Percentiles rank a stretch among this genome's conserved stretches.
Evolutionary conservation across 768 basidiomycete species (phyloP).

Genomic region (Russula olivacea): DNA sequence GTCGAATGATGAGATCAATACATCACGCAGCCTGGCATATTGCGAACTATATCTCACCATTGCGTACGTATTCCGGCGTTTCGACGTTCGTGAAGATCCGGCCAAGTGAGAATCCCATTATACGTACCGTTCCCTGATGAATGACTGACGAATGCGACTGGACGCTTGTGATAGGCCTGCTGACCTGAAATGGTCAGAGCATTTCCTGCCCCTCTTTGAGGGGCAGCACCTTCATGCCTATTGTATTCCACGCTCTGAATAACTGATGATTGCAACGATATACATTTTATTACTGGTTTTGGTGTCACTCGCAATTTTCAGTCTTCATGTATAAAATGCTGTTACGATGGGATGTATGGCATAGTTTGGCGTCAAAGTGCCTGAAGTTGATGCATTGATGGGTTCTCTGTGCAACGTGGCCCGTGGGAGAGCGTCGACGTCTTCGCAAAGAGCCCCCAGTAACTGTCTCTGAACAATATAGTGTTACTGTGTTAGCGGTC

Average conservation of each 20-base stretch:
- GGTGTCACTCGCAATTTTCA: no score
- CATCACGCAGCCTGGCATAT: slow-evolving; percentile 21
- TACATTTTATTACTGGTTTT: no score
- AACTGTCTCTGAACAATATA: no score
- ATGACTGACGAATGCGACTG: not conserved
- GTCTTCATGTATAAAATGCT: no score
- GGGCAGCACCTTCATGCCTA: slow-evolving; percentile 20
- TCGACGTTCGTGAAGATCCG: slow-evolving; percentile 22
- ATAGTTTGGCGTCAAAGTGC: no score
- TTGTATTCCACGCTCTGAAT: slow-evolving; percentile 15
- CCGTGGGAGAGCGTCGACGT: no score
- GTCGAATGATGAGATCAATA: not conserved
- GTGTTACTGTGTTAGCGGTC: no score
- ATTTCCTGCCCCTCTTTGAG: slow-evolving; percentile 15
- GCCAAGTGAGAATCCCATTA: not conserved
- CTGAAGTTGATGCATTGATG: no score
- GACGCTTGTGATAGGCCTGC: slow-evolving; percentile 2
- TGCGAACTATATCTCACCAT: slow-evolving; percentile 25
- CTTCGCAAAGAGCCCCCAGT: no score
- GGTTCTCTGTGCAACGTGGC: no score
- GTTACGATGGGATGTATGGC: no score
- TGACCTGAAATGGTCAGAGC: slow-evolving; percentile 16
- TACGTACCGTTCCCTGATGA: not conserved
- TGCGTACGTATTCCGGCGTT: slow-evolving; percentile 26
- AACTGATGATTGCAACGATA: not conserved